phyloP scores from a whole-genome alignment of 2,329 filamentous ascomycete genomes.

The Xylaria hypoxylon region DNA sequence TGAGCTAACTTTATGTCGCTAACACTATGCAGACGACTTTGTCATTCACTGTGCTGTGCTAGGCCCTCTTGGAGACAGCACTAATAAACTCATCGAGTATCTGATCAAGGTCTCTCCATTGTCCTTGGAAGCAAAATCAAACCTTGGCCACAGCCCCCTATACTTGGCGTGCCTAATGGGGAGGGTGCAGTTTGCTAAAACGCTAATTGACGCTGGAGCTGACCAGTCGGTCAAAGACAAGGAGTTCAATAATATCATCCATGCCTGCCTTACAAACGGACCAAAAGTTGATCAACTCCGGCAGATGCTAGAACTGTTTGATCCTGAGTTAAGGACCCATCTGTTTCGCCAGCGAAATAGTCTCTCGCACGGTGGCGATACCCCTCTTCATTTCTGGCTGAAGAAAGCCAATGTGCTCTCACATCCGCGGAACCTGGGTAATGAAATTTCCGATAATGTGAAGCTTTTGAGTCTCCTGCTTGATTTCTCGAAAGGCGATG shows the following conservation, averaged over 20 bases:
- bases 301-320: constrained; percentile 68
- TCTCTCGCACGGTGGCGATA: constrained; percentile 64
- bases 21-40: constrained; percentile 64
- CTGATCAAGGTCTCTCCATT: constrained; percentile 72
- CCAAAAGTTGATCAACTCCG: constrained; percentile 55
- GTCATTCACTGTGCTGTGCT: constrained; percentile 75
- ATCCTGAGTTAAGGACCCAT: constrained; percentile 65
- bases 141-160: constrained; percentile 73
- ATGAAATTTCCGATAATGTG: constrained; percentile 50
- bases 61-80: constrained; percentile 54
- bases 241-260: constrained; percentile 74
- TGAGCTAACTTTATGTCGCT: constrained; percentile 19
- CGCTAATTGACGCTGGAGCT: constrained; percentile 75
- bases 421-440: constrained; percentile 18
- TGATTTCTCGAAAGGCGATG: constrained; percentile 66
- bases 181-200: constrained; percentile 65
- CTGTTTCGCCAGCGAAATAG: constrained; percentile 70
- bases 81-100: constrained; percentile 71
- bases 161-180: constrained; percentile 72
- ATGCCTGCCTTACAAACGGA: constrained; percentile 60
- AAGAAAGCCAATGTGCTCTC: constrained; percentile 36
- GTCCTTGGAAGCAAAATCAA: constrained; percentile 71
- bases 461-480: constrained; percentile 63
- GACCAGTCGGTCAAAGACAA: constrained; percentile 74
- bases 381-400: constrained; percentile 74